Conservation (phyloP, 345 rosid species). For the Sisymbrium irio region DNA sequence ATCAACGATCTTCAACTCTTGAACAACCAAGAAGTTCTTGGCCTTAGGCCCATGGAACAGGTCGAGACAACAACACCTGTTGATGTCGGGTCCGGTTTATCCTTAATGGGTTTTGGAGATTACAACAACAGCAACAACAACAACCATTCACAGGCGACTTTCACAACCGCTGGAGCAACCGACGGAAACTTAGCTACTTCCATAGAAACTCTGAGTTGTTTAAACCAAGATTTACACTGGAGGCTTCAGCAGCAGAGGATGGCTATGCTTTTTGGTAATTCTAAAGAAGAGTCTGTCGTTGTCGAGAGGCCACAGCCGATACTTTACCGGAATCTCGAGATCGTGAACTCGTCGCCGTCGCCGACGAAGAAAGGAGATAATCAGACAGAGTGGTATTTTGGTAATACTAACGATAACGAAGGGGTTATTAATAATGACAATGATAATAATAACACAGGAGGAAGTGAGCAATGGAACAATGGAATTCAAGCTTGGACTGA, state of each 20-base stretch:
- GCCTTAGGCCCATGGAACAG: slow-evolving; percentile 38
- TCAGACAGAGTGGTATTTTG: slow-evolving; percentile 40
- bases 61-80: slow-evolving; percentile 11
- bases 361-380: slow-evolving; percentile 28
- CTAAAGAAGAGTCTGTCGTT: slow-evolving; percentile 35
- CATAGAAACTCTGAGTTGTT: slow-evolving; percentile 82
- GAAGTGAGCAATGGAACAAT: slow-evolving; percentile 31
- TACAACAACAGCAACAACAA: slow-evolving; percentile 20
- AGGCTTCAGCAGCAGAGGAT: slow-evolving; percentile 95
- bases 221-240: slow-evolving; percentile 99
- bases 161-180: slow-evolving; percentile 40
- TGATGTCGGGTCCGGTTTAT: slow-evolving; percentile 44
- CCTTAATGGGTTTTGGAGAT: slow-evolving; percentile 52
- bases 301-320: slow-evolving; percentile 41
- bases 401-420: slow-evolving; percentile 30
- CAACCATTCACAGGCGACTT: slow-evolving; percentile 32
- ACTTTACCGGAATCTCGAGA: slow-evolving; percentile 36
- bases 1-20: slow-evolving; percentile 40
- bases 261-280: slow-evolving; percentile 53
- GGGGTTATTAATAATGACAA: slow-evolving; percentile 26
- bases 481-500: slow-evolving; percentile 41
- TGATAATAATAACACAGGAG: slow-evolving; percentile 19
- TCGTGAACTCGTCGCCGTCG: slow-evolving; percentile 21
- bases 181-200: slow-evolving; percentile 71
- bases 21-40: slow-evolving; percentile 40